phyloP scores from a whole-genome alignment of 345 rosid genomes.

The Salix caprea region DNA sequence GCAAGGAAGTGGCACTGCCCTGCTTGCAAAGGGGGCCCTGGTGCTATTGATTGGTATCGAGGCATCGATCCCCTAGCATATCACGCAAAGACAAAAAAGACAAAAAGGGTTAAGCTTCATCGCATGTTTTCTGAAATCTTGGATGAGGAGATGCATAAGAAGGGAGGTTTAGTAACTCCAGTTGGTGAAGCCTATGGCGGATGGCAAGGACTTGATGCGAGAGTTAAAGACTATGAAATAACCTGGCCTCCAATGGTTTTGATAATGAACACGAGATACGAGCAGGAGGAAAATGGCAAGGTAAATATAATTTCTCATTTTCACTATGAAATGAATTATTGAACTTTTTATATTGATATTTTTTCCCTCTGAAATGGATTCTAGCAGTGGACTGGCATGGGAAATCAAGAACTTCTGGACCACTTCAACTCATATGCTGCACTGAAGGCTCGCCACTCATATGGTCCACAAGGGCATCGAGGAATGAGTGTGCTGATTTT shows the following conservation, averaged over 20 bases:
- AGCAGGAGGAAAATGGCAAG: conserved; percentile 19
- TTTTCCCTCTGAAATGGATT: conserved; percentile 1
- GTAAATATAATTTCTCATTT: neutral
- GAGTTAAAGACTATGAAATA: conserved; percentile 9
- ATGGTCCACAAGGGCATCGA: conserved; percentile 25
- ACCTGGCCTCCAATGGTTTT: conserved; percentile 22
- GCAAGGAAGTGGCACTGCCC: conserved; percentile 20
- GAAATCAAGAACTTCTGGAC: conserved; percentile 17
- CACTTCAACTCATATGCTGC: conserved; percentile 19
- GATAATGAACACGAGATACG: conserved; percentile 17
- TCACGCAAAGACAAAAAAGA: conserved; percentile 14
- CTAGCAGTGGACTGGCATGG: conserved; percentile 25
- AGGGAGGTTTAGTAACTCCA: conserved; percentile 1
- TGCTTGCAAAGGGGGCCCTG: conserved; percentile 18
- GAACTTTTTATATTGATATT: neutral
- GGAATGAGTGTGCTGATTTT: conserved; percentile 21
- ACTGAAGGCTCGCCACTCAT: conserved; percentile 17
- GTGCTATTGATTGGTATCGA: conserved; percentile 20
- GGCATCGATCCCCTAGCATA: conserved; percentile 11
- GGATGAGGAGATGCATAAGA: conserved; percentile 6
- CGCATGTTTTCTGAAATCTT: conserved; percentile 10
- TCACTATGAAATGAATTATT: neutral
- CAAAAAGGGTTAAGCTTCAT: conserved; percentile 12
- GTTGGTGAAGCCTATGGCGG: conserved; percentile 1
- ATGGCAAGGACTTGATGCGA: conserved; percentile 20